Conservation (phyloP, 2,329 filamentous ascomycete genomes). For the Epichloe sylvatica region DNA sequence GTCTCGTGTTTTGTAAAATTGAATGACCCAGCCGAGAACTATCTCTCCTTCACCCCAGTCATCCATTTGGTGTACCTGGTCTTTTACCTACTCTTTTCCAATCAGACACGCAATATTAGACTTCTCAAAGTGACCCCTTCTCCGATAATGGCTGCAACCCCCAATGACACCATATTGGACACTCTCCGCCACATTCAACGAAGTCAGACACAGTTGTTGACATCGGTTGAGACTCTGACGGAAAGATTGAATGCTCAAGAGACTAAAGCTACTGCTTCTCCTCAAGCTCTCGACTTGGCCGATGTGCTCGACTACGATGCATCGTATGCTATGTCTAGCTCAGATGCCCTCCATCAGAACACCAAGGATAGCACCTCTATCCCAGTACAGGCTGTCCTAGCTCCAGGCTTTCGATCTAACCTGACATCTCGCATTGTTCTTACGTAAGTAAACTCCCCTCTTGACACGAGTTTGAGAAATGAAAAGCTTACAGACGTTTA, state of each 20-base stretch:
- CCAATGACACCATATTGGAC: constrained; percentile 12
- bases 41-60: not conserved
- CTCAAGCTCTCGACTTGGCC: not conserved
- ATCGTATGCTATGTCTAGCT: not conserved
- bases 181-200: constrained; percentile 27
- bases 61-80: not conserved
- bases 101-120: too few species aligned
- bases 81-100: not conserved
- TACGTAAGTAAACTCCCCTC: constrained; percentile 27
- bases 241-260: constrained; percentile 14
- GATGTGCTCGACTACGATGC: not conserved
- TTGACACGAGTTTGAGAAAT: not conserved
- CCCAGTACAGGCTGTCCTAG: not conserved
- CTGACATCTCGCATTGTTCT: constrained; percentile 42
- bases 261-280: constrained; percentile 3
- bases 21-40: not conserved
- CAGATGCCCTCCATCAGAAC: not conserved
- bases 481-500: constrained; percentile 13
- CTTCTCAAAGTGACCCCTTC: not conserved
- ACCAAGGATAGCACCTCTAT: not conserved
- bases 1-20: not conserved
- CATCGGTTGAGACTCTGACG: constrained; percentile 26
- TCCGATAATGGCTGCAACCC: not conserved
- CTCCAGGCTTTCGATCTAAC: constrained; percentile 26
- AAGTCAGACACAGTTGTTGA: constrained; percentile 26